Percentiles rank a stretch among this genome's conserved stretches.
These are phyloP conservation scores for Staphylotrichum tortipilum DNA, from an alignment of 495 filamentous ascomycete genomes.

Conservation along the genomic window DNA sequence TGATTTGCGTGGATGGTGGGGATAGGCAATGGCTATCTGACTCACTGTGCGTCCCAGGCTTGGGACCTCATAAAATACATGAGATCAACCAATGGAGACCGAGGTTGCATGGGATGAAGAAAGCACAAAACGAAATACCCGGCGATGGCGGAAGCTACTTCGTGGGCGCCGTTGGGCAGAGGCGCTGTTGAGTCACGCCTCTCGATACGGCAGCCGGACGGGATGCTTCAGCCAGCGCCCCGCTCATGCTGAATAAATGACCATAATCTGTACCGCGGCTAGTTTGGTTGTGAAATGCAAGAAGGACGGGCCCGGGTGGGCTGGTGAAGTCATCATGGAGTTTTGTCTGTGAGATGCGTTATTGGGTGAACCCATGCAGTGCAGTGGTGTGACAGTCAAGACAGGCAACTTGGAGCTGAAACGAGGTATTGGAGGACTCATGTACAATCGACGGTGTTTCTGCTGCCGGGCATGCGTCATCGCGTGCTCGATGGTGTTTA, in stretches of 20 bases:
- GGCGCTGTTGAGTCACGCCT: conserved; percentile 9
- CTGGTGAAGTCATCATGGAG: background rate
- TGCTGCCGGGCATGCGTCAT: no score
- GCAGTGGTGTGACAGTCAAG: no score
- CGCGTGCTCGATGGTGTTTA: no score
- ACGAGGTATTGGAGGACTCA: no score
- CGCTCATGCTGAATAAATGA: conserved; percentile 23
- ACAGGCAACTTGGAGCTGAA: no score
- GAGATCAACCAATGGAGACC: conserved; percentile 32
- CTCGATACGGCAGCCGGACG: conserved; percentile 9
- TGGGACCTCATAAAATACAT: conserved; percentile 32
- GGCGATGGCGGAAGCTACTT: conserved; percentile 15
- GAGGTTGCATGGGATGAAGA: conserved; percentile 29
- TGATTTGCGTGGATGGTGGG: conserved; percentile 33
- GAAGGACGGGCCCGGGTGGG: background rate
- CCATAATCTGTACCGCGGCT: conserved; percentile 18
- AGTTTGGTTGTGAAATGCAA: conserved; percentile 10
- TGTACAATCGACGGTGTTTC: no score
- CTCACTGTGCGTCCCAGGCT: conserved; percentile 29
- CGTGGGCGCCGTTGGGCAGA: conserved; percentile 18
- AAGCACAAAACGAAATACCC: conserved; percentile 27
- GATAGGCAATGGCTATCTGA: conserved; percentile 28
- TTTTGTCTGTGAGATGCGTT: no score
- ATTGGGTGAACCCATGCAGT: no score
- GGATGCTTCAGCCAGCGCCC: conserved; percentile 11